Conservation (phyloP, 495 filamentous ascomycete genomes). For the Friedmanniomyces simplex region DNA sequence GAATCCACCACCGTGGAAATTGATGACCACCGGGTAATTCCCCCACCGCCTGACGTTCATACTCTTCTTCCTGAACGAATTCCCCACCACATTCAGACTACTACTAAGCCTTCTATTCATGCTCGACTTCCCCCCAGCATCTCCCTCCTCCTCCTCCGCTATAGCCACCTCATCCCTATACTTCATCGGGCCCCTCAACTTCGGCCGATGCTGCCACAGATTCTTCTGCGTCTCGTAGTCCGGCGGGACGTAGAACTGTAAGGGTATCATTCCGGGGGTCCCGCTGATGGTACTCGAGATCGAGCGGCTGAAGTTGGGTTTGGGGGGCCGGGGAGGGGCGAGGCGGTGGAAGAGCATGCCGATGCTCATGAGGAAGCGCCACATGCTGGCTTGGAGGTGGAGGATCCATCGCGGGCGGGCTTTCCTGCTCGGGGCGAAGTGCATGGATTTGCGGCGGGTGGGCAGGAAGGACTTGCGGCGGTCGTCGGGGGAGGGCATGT, state of each 20-base stretch:
- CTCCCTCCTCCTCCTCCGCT: conserved; percentile 4
- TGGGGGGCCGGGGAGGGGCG: conserved; percentile 54
- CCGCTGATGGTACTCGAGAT: conserved; percentile 52
- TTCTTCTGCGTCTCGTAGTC: conserved; percentile 41
- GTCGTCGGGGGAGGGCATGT: not conserved
- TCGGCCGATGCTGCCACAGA: conserved; percentile 27
- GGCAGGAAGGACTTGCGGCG: not conserved
- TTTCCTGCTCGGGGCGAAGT: not conserved
- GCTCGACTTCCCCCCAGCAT: not conserved
- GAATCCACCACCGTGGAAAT: conserved; percentile 39
- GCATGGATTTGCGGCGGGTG: not conserved
- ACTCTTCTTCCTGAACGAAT: not conserved
- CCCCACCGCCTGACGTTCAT: conserved; percentile 20
- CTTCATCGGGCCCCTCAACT: not conserved
- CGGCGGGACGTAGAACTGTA: conserved; percentile 72
- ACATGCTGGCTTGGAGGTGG: conserved; percentile 59
- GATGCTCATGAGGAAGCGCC: conserved; percentile 66
- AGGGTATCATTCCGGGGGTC: conserved; percentile 44
- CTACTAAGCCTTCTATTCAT: conserved; percentile 3
- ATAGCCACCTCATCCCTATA: not conserved
- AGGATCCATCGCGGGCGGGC: conserved; percentile 53
- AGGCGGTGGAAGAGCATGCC: conserved; percentile 70
- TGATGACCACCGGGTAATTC: conserved; percentile 33
- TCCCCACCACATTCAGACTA: not conserved
- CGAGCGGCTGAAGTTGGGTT: conserved; percentile 52